These are phyloP conservation scores for Osmozyma mogii DNA, from an alignment of 805 yeast species.

Conservation along the genomic window DNA sequence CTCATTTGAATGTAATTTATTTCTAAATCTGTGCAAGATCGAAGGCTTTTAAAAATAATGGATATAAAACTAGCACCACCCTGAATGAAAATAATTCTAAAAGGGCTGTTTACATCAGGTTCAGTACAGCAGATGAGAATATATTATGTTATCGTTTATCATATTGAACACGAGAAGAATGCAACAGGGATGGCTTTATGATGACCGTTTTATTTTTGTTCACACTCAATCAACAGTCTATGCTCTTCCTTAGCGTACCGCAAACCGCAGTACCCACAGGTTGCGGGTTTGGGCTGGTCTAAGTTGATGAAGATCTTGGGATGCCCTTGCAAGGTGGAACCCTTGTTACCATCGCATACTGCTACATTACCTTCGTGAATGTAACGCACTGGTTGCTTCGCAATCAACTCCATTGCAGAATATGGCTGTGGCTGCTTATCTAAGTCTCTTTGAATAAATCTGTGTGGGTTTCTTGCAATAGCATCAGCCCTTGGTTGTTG, in stretches of 20 bases:
- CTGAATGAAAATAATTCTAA: no score
- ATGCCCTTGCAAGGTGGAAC: slow-evolving; percentile 65
- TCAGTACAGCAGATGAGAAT: no score
- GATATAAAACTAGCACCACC: no score
- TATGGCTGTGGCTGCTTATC: slow-evolving; percentile 66
- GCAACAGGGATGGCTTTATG: no score
- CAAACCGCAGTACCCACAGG: slow-evolving; percentile 79
- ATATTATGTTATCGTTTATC: no score
- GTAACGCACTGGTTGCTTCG: slow-evolving; percentile 62
- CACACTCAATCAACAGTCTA: slow-evolving; percentile 30
- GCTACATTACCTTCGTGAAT: slow-evolving; percentile 52
- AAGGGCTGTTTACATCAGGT: no score
- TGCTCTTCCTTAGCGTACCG: slow-evolving; percentile 52
- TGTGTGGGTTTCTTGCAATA: slow-evolving; percentile 41
- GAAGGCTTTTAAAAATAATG: no score
- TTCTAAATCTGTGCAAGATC: no score
- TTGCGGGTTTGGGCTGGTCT: slow-evolving; percentile 63
- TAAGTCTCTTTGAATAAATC: slow-evolving; percentile 68
- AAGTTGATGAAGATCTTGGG: slow-evolving; percentile 77
- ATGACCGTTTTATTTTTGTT: neutral
- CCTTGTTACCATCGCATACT: slow-evolving; percentile 76
- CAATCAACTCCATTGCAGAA: slow-evolving; percentile 79
- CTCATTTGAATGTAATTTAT: no score
- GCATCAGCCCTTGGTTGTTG: slow-evolving; percentile 57
- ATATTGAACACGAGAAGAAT: no score